Percentiles rank a stretch among this genome's conserved stretches.
Evolutionary conservation across 176 grass and related monocot genomes (phyloP).

Genomic region (Olyra latifolia): DNA sequence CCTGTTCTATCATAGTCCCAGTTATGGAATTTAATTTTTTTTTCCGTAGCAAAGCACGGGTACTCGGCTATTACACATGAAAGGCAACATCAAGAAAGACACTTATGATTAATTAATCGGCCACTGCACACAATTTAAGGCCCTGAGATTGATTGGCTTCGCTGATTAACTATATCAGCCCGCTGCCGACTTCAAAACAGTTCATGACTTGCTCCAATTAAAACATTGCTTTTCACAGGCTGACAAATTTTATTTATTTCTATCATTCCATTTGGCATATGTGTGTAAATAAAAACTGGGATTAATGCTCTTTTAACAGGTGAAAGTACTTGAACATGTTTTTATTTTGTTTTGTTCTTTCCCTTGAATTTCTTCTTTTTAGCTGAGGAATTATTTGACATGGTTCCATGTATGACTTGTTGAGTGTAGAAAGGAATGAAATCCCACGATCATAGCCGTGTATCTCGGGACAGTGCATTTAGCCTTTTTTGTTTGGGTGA

Average conservation of each 20-base stretch:
- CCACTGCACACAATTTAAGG: background rate
- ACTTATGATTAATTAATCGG: background rate
- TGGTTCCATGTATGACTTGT: conserved; percentile 17
- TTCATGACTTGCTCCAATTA: conserved; percentile 31
- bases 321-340: background rate
- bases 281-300: no score
- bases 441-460: conserved; percentile 26
- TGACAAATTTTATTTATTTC: background rate
- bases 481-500: background rate
- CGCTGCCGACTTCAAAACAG: conserved; percentile 18
- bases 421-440: conserved; percentile 18
- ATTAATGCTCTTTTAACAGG: background rate
- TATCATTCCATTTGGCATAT: conserved; percentile 7
- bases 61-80: no score
- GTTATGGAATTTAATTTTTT: no score
- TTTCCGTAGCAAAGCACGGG: no score
- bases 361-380: background rate
- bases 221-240: background rate
- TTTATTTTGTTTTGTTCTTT: background rate
- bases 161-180: background rate
- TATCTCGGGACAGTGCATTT: background rate
- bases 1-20: no score
- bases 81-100: background rate
- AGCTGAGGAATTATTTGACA: background rate
- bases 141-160: background rate